Evolutionary conservation across 345 rosid species (phyloP).

Genomic region (Rhodamnia rubescens): DNA sequence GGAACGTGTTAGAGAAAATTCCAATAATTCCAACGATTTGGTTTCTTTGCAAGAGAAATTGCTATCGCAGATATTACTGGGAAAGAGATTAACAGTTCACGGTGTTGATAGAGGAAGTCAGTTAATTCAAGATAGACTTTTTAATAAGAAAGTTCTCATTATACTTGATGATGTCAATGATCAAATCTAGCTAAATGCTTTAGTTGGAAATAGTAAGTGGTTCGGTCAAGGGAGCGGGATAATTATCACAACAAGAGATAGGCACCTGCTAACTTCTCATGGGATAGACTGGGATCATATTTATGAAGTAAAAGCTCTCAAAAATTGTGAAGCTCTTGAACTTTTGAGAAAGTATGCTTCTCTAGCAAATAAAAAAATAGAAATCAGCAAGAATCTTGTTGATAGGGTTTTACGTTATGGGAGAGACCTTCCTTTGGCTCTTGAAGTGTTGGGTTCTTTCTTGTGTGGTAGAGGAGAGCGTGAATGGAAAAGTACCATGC

Average conservation of each 20-base stretch:
- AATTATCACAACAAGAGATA: not conserved
- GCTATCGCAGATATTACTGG: no score
- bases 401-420: not conserved
- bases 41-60: no score
- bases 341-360: constrained; percentile 3
- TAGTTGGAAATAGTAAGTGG: not conserved
- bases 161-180: not conserved
- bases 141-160: not conserved
- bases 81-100: no score
- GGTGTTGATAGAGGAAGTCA: not conserved
- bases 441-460: constrained; percentile 1
- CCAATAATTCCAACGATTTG: no score
- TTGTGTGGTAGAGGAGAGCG: not conserved
- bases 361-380: not conserved
- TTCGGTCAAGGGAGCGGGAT: not conserved
- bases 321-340: not conserved
- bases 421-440: constrained; percentile 3
- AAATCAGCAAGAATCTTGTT: not conserved
- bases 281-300: not conserved
- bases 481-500: not conserved
- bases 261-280: not conserved
- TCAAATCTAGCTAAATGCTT: not conserved
- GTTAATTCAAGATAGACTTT: not conserved
- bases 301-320: not conserved
- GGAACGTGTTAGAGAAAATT: no score